Conservation (phyloP, 202 grass and related monocot species). For the Elaeis oleifera region DNA sequence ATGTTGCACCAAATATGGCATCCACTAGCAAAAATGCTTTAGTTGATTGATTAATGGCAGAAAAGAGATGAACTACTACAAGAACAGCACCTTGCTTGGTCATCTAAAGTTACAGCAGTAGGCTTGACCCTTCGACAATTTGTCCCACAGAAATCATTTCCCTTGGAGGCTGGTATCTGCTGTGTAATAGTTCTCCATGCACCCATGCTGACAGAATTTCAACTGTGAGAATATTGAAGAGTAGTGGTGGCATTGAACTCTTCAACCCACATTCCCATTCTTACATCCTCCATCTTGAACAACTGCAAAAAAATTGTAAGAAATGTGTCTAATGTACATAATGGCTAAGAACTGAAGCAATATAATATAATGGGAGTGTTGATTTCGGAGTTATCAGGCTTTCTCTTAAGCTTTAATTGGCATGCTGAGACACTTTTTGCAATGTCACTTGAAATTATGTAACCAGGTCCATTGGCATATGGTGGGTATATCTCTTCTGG, state of each 20-base stretch:
- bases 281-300: slow-evolving; percentile 99
- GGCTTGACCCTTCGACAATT: slow-evolving; percentile 50
- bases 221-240: slow-evolving; percentile 86
- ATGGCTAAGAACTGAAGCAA: neutral
- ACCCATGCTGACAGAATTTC: slow-evolving; percentile 96
- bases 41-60: too few relatives aligned
- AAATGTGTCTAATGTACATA: neutral
- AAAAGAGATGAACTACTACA: too few relatives aligned
- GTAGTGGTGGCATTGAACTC: slow-evolving; percentile 60
- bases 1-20: too few relatives aligned
- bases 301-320: slow-evolving; percentile 40
- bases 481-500: slow-evolving; percentile 80
- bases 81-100: neutral
- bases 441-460: slow-evolving; percentile 68
- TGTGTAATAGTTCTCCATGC: slow-evolving; percentile 76
- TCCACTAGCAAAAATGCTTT: too few relatives aligned
- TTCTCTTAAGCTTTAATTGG: slow-evolving; percentile 72
- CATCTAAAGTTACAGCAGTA: slow-evolving; percentile 95
- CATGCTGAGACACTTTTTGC: slow-evolving; percentile 67
- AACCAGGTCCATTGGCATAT: slow-evolving; percentile 85
- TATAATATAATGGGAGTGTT: slow-evolving; percentile 8
- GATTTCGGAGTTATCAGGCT: slow-evolving; percentile 5
- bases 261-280: slow-evolving; percentile 93
- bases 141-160: slow-evolving; percentile 90
- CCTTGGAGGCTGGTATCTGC: slow-evolving; percentile 73